Evolutionary conservation across 768 basidiomycete species (phyloP).

Genomic region (Xerocomellus intermedius): DNA sequence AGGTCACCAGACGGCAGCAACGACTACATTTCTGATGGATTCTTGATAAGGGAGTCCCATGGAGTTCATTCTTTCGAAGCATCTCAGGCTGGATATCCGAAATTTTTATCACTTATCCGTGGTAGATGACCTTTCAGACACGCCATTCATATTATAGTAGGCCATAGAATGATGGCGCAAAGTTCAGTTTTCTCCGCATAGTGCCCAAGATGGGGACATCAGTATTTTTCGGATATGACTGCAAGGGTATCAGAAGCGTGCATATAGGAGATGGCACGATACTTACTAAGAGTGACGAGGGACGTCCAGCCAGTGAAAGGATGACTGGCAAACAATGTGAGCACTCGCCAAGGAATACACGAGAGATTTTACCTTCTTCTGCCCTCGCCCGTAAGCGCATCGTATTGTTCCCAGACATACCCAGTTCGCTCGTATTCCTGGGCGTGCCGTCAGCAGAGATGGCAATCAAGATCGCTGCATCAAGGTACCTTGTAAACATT

Average conservation of each 20-base stretch:
- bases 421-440: slow-evolving; percentile 92
- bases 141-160: background rate
- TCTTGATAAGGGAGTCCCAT: background rate
- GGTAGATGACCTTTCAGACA: background rate
- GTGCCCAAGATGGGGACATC: slow-evolving; percentile 9
- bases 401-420: slow-evolving; percentile 98
- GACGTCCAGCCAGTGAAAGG: slow-evolving; percentile 99
- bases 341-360: background rate
- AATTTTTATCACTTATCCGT: background rate
- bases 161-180: background rate
- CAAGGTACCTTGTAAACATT: slow-evolving; percentile 69
- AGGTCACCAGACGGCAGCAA: background rate
- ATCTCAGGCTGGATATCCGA: background rate
- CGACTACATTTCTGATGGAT: background rate
- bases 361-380: slow-evolving; percentile 63
- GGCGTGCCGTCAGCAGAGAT: slow-evolving; percentile 4
- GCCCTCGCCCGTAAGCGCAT: slow-evolving; percentile 79
- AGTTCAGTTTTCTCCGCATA: background rate
- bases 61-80: background rate
- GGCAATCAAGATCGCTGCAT: background rate
- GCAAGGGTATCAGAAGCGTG: slow-evolving; percentile 8
- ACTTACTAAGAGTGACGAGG: slow-evolving; percentile 82
- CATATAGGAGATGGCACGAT: background rate
- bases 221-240: slow-evolving; percentile 75
- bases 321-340: slow-evolving; percentile 51